Percentiles rank a stretch among this genome's conserved stretches.
Conservation (phyloP, 2,329 filamentous ascomycete genomes). For the Pseudopithomyces chartarum region DNA sequence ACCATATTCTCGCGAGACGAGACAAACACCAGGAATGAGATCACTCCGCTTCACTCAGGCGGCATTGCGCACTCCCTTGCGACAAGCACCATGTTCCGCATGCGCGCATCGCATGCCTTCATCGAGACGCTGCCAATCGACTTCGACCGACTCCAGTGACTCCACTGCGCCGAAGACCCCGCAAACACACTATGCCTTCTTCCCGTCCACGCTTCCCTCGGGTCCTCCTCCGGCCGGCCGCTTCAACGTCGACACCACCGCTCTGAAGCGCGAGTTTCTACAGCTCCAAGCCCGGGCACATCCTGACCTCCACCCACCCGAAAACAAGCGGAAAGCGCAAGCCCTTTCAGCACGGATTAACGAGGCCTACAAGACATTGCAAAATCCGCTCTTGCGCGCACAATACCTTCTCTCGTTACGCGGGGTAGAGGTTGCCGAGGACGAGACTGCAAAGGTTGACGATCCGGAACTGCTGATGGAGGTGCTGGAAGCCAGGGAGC, state of each 20-base stretch:
- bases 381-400: conserved; percentile 78
- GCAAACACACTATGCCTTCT: conserved; percentile 81
- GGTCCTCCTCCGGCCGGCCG: conserved; percentile 79
- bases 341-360: conserved; percentile 84
- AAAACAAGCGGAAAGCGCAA: conserved; percentile 67
- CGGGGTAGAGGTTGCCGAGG: conserved; percentile 77
- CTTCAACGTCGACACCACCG: conserved; percentile 73
- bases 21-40: conserved; percentile 16
- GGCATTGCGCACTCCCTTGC: conserved; percentile 30
- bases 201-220: conserved; percentile 75
- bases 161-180: conserved; percentile 13
- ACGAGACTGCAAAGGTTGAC: conserved; percentile 74
- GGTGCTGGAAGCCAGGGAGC: conserved; percentile 74
- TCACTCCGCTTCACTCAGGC: conserved; percentile 25
- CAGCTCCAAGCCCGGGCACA: conserved; percentile 78
- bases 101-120: conserved; percentile 23
- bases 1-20: neutral
- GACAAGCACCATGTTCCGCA: conserved; percentile 30
- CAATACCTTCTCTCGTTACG: conserved; percentile 79
- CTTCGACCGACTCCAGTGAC: conserved; percentile 17
- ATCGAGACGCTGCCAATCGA: conserved; percentile 28
- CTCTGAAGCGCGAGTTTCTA: conserved; percentile 84
- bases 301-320: conserved; percentile 66
- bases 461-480: conserved; percentile 75
- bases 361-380: conserved; percentile 85